A percentile compares a stretch with the other conserved stretches of the same genome.
phyloP scores from a whole-genome alignment of 441 rosid genomes.

The Populus tomentosa region DNA sequence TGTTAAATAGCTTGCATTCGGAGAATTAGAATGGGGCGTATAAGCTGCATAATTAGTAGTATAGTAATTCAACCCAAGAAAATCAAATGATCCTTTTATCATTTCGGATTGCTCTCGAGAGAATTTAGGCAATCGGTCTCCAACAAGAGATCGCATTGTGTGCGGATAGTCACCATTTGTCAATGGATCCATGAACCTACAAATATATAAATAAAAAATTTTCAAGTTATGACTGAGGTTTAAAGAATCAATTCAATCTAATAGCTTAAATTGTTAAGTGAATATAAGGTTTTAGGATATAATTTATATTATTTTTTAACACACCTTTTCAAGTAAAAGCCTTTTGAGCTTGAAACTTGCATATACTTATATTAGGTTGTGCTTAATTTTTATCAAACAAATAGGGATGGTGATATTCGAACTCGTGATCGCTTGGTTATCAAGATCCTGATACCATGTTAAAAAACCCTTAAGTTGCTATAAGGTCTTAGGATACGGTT shows the following conservation, averaged over 20 bases:
- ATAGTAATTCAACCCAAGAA: slow-evolving; percentile 48
- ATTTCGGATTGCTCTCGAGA: slow-evolving; percentile 23
- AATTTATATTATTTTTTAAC: too few species aligned
- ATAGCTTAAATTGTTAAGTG: too few species aligned
- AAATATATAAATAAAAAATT: background rate
- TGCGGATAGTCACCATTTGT: slow-evolving; percentile 38
- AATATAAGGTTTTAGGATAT: too few species aligned
- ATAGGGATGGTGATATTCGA: too few species aligned
- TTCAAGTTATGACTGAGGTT: background rate
- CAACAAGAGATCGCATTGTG: slow-evolving; percentile 25
- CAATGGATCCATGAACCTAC: slow-evolving; percentile 40
- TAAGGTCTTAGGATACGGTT: too few species aligned
- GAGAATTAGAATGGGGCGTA: background rate
- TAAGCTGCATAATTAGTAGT: slow-evolving; percentile 31
- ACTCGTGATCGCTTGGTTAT: too few species aligned
- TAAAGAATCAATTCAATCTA: too few species aligned
- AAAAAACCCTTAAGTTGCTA: too few species aligned
- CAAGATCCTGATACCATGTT: too few species aligned
- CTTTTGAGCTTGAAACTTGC: too few species aligned
- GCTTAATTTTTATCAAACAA: too few species aligned
- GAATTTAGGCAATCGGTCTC: slow-evolving; percentile 40
- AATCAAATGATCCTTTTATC: slow-evolving; percentile 44
- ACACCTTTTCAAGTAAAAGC: background rate
- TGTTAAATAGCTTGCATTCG: slow-evolving; percentile 25
- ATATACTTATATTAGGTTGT: too few species aligned